Conservation (phyloP, 176 grass and related monocot genomes). For the Oryza coarctata region DNA sequence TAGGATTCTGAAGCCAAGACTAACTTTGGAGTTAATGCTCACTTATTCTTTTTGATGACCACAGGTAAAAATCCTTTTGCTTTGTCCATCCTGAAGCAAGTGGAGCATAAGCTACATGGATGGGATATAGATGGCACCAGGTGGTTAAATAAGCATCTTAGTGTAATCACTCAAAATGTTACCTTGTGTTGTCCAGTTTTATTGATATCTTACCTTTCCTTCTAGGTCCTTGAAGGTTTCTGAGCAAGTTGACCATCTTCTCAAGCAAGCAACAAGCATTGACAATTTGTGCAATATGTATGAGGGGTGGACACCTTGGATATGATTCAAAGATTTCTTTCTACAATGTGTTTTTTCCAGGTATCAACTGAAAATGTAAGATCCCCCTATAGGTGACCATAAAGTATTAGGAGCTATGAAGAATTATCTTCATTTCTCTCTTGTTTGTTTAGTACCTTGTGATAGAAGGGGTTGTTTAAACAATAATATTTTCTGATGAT, state of each 20-base stretch:
- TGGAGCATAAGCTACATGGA: conserved; percentile 92
- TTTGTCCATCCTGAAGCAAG: conserved; percentile 84
- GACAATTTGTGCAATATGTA: conserved; percentile 99
- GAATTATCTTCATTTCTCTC: conserved; percentile 12
- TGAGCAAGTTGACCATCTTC: conserved; percentile 89
- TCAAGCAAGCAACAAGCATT: conserved; percentile 88
- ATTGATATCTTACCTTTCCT: conserved; percentile 33
- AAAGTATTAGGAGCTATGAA: neutral
- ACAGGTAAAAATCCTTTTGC: conserved; percentile 97
- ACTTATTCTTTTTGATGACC: conserved; percentile 18
- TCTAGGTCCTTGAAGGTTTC: conserved; percentile 66
- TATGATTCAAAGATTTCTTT: conserved; percentile 55
- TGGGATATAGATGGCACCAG: conserved; percentile 67
- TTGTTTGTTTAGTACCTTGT: conserved; percentile 2
- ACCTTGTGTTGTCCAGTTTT: conserved; percentile 27
- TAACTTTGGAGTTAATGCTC: conserved; percentile 31
- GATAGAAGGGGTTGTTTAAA: conserved; percentile 8
- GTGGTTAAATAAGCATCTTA: conserved; percentile 48
- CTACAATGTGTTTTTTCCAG: conserved; percentile 15
- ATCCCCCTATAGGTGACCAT: neutral
- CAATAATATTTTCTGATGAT: conserved; percentile 1
- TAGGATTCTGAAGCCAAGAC: conserved; percentile 26
- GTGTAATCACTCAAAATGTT: conserved; percentile 5
- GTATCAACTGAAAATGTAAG: conserved; percentile 32
- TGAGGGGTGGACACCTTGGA: conserved; percentile 99